phyloP scores from a whole-genome alignment of 2,329 filamentous ascomycete species.

The Dichotomopilus funicola region DNA sequence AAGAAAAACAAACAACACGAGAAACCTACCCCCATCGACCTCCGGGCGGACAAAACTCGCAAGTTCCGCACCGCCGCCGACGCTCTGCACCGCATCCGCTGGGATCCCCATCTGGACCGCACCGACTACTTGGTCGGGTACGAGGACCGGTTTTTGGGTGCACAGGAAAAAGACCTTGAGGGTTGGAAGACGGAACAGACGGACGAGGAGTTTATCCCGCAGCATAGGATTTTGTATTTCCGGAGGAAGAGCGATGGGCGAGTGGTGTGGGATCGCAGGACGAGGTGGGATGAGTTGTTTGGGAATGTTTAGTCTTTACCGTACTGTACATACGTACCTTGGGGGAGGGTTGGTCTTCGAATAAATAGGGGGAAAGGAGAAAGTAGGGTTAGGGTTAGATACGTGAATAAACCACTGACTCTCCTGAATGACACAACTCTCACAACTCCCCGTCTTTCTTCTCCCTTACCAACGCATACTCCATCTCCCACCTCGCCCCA shows the following conservation, averaged over 20 bases:
- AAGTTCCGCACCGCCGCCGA: constrained; percentile 53
- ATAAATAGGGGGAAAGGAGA: too few relatives aligned
- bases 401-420: too few relatives aligned
- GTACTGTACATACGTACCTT: neutral
- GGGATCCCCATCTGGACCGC: constrained; percentile 49
- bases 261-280: constrained; percentile 52
- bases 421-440: too few relatives aligned
- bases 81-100: constrained; percentile 53
- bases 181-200: constrained; percentile 57
- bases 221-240: constrained; percentile 58
- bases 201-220: constrained; percentile 60
- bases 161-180: constrained; percentile 46
- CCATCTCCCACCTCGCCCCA: constrained; percentile 39
- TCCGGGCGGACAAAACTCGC: constrained; percentile 34
- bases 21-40: constrained; percentile 18
- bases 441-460: neutral
- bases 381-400: too few relatives aligned
- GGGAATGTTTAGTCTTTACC: constrained; percentile 36
- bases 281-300: constrained; percentile 49
- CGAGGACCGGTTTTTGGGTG: constrained; percentile 52
- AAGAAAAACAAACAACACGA: constrained; percentile 11
- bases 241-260: constrained; percentile 44
- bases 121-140: constrained; percentile 53
- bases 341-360: too few relatives aligned
- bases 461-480: constrained; percentile 9